Conservation (phyloP, 805 yeast genomes). For the Candida endomychidarum region DNA sequence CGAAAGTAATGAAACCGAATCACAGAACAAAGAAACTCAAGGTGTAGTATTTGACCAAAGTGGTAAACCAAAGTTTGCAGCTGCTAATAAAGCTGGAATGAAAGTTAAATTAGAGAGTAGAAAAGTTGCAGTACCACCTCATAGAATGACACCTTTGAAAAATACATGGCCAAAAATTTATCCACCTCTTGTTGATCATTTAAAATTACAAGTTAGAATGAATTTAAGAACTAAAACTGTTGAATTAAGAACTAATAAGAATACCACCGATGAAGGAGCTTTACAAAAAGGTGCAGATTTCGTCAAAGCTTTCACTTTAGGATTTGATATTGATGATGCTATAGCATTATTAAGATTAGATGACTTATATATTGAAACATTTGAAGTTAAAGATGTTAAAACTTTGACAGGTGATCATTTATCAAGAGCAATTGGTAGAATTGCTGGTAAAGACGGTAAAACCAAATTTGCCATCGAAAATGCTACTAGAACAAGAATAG, state of each 20-base stretch:
- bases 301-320: conserved; percentile 90
- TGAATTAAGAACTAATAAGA: conserved; percentile 78
- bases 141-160: conserved; percentile 92
- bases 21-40: conserved; percentile 20
- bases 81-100: conserved; percentile 62
- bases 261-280: conserved; percentile 89
- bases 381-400: conserved; percentile 95
- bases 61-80: conserved; percentile 83
- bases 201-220: conserved; percentile 95
- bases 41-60: conserved; percentile 72
- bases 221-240: conserved; percentile 84
- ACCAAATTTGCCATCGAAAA: conserved; percentile 98
- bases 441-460: conserved; percentile 99
- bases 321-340: conserved; percentile 96
- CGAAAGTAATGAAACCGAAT: conserved; percentile 32
- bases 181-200: conserved; percentile 93
- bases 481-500: conserved; percentile 97
- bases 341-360: conserved; percentile 91
- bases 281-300: conserved; percentile 98
- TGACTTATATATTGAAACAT: conserved; percentile 94
- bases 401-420: conserved; percentile 94
- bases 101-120: conserved; percentile 80
- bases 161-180: conserved; percentile 90
- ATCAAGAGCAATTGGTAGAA: conserved; percentile 98
- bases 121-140: conserved; percentile 94